These are phyloP conservation scores for Starmerella sp. DNA, from an alignment of 805 yeast species.

Conservation along the genomic window DNA sequence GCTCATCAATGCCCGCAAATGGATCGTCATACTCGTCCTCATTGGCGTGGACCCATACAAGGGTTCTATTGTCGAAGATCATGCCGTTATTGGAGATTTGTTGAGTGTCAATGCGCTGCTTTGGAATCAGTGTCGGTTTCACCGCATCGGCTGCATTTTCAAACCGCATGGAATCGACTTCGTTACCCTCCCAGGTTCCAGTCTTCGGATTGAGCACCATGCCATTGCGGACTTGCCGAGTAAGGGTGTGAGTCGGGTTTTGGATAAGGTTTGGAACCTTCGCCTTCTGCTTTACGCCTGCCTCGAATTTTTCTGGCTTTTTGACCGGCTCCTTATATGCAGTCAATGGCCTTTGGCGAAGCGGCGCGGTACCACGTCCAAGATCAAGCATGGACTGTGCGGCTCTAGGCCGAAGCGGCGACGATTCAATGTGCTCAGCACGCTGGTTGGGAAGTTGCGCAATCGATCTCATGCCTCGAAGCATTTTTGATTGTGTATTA, in stretches of 20 bases:
- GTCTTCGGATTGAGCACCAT: slow-evolving; percentile 23
- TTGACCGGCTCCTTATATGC: slow-evolving; percentile 21
- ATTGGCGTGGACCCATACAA: slow-evolving; percentile 22
- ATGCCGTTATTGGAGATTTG: slow-evolving; percentile 13
- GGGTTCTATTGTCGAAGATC: slow-evolving; percentile 22
- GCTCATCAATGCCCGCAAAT: slow-evolving; percentile 21
- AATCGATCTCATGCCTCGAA: slow-evolving; percentile 21
- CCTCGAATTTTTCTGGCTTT: neutral
- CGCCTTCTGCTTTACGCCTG: neutral
- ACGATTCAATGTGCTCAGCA: neutral
- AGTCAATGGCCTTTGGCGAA: slow-evolving; percentile 20
- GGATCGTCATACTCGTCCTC: slow-evolving; percentile 24
- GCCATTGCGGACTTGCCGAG: slow-evolving; percentile 21
- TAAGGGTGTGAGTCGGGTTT: slow-evolving; percentile 10
- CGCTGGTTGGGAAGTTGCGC: slow-evolving; percentile 20
- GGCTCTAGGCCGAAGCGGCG: slow-evolving; percentile 11
- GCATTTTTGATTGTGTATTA: slow-evolving; percentile 11
- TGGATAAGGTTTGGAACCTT: slow-evolving; percentile 15
- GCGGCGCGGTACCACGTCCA: neutral
- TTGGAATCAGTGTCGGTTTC: slow-evolving; percentile 10
- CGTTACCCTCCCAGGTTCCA: slow-evolving; percentile 25
- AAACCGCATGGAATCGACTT: slow-evolving; percentile 18
- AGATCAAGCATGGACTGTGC: slow-evolving; percentile 21
- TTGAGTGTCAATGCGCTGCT: slow-evolving; percentile 4
- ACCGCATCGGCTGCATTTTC: slow-evolving; percentile 9